Percentiles rank a stretch among this genome's conserved stretches.
Evolutionary conservation across 2,329 filamentous ascomycete species (phyloP).

Genomic region (Arthrobotrys entomopaga): DNA sequence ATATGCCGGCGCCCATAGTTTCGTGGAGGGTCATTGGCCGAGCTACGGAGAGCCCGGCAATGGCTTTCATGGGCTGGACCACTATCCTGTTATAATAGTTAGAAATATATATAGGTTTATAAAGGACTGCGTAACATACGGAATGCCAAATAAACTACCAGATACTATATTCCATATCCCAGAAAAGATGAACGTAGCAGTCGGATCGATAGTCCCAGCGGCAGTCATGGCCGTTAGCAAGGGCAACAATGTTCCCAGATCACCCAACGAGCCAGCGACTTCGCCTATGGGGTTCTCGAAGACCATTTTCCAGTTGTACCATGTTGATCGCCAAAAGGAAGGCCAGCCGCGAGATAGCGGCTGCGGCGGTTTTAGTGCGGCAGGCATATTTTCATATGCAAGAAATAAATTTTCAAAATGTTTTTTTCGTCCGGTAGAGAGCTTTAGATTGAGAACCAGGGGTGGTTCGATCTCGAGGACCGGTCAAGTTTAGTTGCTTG

Average conservation of each 20-base stretch:
- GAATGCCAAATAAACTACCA: slow-evolving; percentile 84
- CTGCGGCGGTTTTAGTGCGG: slow-evolving; percentile 40
- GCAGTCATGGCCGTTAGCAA: slow-evolving; percentile 72
- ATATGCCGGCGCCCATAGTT: slow-evolving; percentile 83
- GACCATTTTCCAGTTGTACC: slow-evolving; percentile 64
- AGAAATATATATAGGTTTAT: slow-evolving; percentile 7
- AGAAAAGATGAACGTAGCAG: slow-evolving; percentile 86
- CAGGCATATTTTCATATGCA: slow-evolving; percentile 35
- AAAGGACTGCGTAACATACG: slow-evolving; percentile 63
- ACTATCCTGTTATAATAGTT: slow-evolving; percentile 38
- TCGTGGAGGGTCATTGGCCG: slow-evolving; percentile 73
- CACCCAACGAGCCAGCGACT: slow-evolving; percentile 79
- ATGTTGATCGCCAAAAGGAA: slow-evolving; percentile 49
- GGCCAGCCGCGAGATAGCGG: slow-evolving; percentile 52
- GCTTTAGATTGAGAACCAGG: slow-evolving; percentile 12
- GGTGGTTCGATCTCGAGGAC: slow-evolving; percentile 32
- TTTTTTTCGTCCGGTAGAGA: background rate
- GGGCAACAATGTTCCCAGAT: slow-evolving; percentile 56
- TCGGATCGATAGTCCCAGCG: slow-evolving; percentile 80
- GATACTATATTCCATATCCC: slow-evolving; percentile 87
- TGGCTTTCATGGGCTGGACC: slow-evolving; percentile 76
- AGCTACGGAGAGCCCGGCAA: slow-evolving; percentile 87
- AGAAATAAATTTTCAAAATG: slow-evolving; percentile 4
- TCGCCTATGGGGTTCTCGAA: slow-evolving; percentile 72
- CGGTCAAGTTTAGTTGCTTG: slow-evolving; percentile 32